These are phyloP conservation scores for Balansia obtecta DNA, from an alignment of 2,329 filamentous ascomycete species.

Conservation along the genomic window DNA sequence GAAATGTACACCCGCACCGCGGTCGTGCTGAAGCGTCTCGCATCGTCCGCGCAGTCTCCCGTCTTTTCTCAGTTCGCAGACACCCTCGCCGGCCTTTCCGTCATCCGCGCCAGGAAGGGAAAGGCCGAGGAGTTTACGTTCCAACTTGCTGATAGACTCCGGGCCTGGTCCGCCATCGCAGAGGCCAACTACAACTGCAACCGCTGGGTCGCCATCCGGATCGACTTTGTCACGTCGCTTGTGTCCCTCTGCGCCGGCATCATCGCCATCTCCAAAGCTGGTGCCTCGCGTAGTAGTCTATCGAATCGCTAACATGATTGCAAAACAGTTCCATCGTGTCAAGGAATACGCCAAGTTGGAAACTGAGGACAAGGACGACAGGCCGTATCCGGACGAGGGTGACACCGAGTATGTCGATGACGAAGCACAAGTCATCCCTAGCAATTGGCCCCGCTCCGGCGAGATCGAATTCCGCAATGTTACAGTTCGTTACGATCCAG, in stretches of 20 bases:
- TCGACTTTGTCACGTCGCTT: constrained; percentile 41
- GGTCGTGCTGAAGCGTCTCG: constrained; percentile 32
- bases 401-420: constrained; percentile 29
- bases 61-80: constrained; percentile 45
- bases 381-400: constrained; percentile 24
- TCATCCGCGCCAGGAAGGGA: constrained; percentile 37
- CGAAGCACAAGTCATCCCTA: constrained; percentile 24
- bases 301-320: constrained; percentile 1
- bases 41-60: constrained; percentile 36
- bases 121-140: constrained; percentile 35
- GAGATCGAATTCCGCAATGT: constrained; percentile 38
- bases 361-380: constrained; percentile 31
- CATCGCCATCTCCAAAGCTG: constrained; percentile 37
- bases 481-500: constrained; percentile 33
- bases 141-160: constrained; percentile 37
- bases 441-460: constrained; percentile 32
- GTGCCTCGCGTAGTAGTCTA: neutral
- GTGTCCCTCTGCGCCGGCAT: constrained; percentile 38
- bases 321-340: constrained; percentile 32
- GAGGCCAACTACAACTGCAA: constrained; percentile 44
- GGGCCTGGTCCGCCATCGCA: constrained; percentile 31
- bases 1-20: constrained; percentile 39
- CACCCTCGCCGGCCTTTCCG: constrained; percentile 34
- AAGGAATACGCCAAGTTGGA: constrained; percentile 35
- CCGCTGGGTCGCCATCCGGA: constrained; percentile 42